Conservation (phyloP, 352 stramenopile genomes). For the Pythium aquatile region DNA sequence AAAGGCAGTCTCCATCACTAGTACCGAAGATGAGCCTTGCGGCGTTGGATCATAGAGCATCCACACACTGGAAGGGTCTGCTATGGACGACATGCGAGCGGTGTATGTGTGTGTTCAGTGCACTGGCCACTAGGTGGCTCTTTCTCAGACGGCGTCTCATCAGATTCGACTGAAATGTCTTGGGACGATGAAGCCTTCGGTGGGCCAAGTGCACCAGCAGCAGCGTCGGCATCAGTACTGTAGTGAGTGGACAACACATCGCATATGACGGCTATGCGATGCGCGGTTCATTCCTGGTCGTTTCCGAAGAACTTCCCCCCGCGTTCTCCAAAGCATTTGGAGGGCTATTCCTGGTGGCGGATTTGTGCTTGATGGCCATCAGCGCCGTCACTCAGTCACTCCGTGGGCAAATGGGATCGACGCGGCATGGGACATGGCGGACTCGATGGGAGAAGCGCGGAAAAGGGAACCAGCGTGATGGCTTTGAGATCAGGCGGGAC, state of each 20-base stretch:
- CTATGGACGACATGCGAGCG: neutral
- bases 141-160: conserved; percentile 7
- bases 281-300: neutral
- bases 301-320: conserved; percentile 15
- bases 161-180: neutral
- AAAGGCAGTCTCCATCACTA: neutral
- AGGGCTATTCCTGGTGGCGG: conserved; percentile 15
- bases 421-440: neutral
- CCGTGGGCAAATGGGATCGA: neutral
- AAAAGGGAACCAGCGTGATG: neutral
- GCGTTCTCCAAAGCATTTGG: conserved; percentile 3
- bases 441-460: neutral
- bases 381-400: conserved; percentile 1
- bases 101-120: neutral
- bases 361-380: conserved; percentile 19
- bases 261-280: neutral
- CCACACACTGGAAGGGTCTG: too few relatives aligned
- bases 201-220: neutral
- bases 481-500: neutral
- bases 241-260: neutral
- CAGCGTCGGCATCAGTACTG: neutral
- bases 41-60: too few relatives aligned
- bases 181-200: neutral
- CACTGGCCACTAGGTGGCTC: neutral
- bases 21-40: too few relatives aligned